Evolutionary conservation across 2,329 filamentous ascomycete genomes (phyloP).

Genomic region (Alternaria infectoria): DNA sequence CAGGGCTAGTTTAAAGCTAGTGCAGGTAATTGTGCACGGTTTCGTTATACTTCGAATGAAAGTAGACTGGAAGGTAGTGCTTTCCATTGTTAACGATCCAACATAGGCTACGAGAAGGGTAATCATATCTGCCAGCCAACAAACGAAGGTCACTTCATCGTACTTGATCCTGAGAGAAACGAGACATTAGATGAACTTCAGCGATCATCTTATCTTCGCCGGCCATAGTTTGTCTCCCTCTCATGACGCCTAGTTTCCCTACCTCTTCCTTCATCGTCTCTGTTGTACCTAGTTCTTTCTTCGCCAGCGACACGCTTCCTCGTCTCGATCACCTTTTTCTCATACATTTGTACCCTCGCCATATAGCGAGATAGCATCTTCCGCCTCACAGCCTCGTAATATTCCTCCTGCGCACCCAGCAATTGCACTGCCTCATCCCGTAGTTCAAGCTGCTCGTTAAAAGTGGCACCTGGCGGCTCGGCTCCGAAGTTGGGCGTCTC

Average conservation of each 20-base stretch:
- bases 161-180: not conserved
- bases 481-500: not conserved
- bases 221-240: not conserved
- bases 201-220: not conserved
- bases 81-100: not conserved
- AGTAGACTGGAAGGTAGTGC: too few relatives aligned
- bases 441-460: not conserved
- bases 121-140: not conserved
- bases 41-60: fast-evolving
- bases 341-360: not conserved
- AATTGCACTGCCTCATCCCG: not conserved
- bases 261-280: not conserved
- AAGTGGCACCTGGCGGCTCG: not conserved
- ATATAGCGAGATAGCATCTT: not conserved
- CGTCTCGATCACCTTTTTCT: fast-evolving
- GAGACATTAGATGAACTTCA: fast-evolving
- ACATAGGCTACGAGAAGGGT: not conserved
- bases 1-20: not conserved
- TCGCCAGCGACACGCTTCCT: not conserved
- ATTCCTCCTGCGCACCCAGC: not conserved
- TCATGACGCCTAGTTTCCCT: not conserved
- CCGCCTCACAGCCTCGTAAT: not conserved
- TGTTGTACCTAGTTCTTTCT: not conserved
- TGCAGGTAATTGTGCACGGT: not conserved
- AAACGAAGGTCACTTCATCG: fast-evolving